These are phyloP conservation scores for Novymonas esmeraldas DNA, from an alignment of 208 protist species.

Conservation along the genomic window DNA sequence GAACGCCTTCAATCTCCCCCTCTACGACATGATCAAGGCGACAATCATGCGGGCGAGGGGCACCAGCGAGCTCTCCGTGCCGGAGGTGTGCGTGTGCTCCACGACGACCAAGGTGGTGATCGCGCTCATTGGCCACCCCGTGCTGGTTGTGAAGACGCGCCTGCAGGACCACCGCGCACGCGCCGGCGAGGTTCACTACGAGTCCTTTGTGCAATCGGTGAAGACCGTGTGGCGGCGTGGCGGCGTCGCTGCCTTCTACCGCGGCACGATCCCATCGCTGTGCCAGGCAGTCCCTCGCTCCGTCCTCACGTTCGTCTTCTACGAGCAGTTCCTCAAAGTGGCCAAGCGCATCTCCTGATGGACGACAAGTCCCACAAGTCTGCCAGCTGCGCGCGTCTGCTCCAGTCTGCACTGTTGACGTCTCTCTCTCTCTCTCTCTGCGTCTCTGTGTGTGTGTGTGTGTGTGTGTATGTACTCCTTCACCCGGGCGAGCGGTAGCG, in stretches of 20 bases:
- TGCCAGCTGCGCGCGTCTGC: neutral
- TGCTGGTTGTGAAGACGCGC: constrained; percentile 79
- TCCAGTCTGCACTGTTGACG: neutral
- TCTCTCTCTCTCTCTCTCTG: neutral
- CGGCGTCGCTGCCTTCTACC: constrained; percentile 67
- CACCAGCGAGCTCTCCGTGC: constrained; percentile 35
- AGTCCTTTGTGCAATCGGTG: constrained; percentile 57
- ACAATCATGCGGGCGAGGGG: constrained; percentile 16
- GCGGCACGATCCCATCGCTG: constrained; percentile 66
- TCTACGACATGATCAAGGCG: constrained; percentile 82
- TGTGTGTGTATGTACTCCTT: too few relatives aligned
- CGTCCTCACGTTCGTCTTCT: constrained; percentile 75
- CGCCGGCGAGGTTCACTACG: constrained; percentile 68
- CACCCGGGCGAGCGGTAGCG: too few relatives aligned
- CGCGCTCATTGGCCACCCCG: constrained; percentile 59
- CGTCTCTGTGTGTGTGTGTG: neutral
- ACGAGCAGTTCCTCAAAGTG: constrained; percentile 74
- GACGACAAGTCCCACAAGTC: too few relatives aligned
- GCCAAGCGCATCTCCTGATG: constrained; percentile 6
- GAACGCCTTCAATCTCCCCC: constrained; percentile 80
- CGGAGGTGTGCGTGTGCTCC: constrained; percentile 68
- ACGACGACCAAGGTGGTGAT: constrained; percentile 64
- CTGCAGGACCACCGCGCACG: constrained; percentile 85
- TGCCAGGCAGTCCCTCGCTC: constrained; percentile 78
- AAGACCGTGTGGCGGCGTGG: constrained; percentile 40